phyloP scores from a whole-genome alignment of 2,329 filamentous ascomycete genomes.

The Diaporthe longicolla region DNA sequence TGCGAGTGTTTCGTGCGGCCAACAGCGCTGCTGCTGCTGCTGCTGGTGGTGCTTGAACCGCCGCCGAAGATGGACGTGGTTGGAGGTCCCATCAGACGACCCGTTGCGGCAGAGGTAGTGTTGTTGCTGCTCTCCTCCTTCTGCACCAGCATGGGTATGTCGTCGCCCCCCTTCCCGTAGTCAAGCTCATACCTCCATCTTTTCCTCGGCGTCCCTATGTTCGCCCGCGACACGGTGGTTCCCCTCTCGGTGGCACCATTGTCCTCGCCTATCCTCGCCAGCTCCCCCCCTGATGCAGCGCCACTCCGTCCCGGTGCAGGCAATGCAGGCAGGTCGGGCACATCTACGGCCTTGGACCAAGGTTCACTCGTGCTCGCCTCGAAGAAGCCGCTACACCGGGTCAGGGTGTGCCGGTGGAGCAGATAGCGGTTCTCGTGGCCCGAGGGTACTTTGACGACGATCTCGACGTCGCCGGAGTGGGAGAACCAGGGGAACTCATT shows the following conservation, averaged over 20 bases:
- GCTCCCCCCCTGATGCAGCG: constrained; percentile 54
- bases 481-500: constrained; percentile 96
- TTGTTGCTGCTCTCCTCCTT: constrained; percentile 67
- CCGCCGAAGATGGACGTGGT: constrained; percentile 71
- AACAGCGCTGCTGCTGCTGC: constrained; percentile 39
- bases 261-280: constrained; percentile 69
- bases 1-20: constrained; percentile 62
- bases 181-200: constrained; percentile 93
- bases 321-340: constrained; percentile 52
- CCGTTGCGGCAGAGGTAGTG: constrained; percentile 36
- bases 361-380: constrained; percentile 86
- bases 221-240: constrained; percentile 53
- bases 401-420: constrained; percentile 87
- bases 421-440: constrained; percentile 86
- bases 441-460: constrained; percentile 76
- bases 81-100: constrained; percentile 21
- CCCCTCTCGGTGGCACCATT: constrained; percentile 54
- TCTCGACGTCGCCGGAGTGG: constrained; percentile 93
- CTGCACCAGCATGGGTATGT: constrained; percentile 90
- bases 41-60: constrained; percentile 49
- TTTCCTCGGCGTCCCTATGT: constrained; percentile 62
- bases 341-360: constrained; percentile 63
- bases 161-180: constrained; percentile 77
- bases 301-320: constrained; percentile 49
- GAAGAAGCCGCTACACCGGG: constrained; percentile 94